Conservation (phyloP, 345 rosid species). For the Eucalyptus polybractea region DNA sequence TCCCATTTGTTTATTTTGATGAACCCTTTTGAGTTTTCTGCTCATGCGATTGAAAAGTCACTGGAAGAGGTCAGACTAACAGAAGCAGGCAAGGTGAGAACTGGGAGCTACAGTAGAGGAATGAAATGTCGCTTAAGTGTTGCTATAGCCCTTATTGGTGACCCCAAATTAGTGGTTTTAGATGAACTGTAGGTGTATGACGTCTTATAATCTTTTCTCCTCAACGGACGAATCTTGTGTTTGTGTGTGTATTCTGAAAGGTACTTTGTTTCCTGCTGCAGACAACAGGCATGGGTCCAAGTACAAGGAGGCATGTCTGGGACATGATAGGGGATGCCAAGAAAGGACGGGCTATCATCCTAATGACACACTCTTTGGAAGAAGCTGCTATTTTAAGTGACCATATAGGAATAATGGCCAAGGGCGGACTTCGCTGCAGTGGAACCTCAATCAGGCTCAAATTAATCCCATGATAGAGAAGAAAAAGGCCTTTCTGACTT, state of each 20-base stretch:
- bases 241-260: background rate
- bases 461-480: constrained; percentile 56
- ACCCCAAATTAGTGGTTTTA: constrained; percentile 76
- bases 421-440: constrained; percentile 84
- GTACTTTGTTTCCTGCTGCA: constrained; percentile 4
- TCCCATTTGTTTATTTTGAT: background rate
- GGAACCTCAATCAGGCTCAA: constrained; percentile 88
- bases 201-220: background rate
- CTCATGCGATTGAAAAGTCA: constrained; percentile 54
- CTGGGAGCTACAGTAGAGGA: constrained; percentile 94
- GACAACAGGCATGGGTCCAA: constrained; percentile 97
- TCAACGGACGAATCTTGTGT: background rate
- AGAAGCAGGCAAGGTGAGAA: constrained; percentile 54
- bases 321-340: constrained; percentile 79
- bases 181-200: constrained; percentile 53
- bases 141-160: constrained; percentile 77
- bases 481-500: constrained; percentile 60
- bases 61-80: constrained; percentile 61
- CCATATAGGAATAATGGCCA: constrained; percentile 89
- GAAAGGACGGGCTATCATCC: constrained; percentile 71
- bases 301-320: constrained; percentile 92
- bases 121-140: constrained; percentile 96
- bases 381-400: constrained; percentile 91
- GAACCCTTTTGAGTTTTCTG: background rate
- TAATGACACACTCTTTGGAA: constrained; percentile 95